Percentiles rank a stretch among this genome's conserved stretches.
Evolutionary conservation across 1,284 basidiomycete genomes (phyloP).

Genomic region (Microbotryum silenes-acaulis): DNA sequence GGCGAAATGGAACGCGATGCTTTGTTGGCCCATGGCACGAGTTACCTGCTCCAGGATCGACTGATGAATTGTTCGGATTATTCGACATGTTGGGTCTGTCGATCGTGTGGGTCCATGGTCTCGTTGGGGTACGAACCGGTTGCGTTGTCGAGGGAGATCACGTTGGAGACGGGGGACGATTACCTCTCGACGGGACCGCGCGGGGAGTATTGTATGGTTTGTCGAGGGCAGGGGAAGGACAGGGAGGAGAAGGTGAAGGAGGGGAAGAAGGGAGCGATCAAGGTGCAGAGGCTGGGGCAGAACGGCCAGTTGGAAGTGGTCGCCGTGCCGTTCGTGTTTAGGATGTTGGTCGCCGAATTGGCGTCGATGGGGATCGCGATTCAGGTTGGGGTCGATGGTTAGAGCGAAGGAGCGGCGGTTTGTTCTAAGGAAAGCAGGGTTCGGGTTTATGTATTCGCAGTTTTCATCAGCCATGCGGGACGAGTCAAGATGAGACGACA

Average conservation of each 20-base stretch:
- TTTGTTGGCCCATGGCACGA: conserved; percentile 94
- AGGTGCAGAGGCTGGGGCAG: conserved; percentile 19
- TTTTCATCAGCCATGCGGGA: background rate
- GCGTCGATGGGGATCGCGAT: conserved; percentile 50
- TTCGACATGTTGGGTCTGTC: conserved; percentile 95
- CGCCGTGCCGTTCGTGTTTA: conserved; percentile 91
- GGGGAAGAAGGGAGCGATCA: conserved; percentile 49
- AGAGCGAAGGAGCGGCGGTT: too few relatives aligned
- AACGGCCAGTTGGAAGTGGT: conserved; percentile 82
- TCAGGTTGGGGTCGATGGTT: conserved; percentile 18
- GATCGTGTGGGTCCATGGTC: conserved; percentile 89
- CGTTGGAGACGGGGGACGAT: conserved; percentile 45
- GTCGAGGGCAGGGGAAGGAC: conserved; percentile 60
- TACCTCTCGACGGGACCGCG: conserved; percentile 55
- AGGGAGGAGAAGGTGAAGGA: conserved; percentile 41
- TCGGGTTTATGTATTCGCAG: background rate
- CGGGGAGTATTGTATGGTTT: conserved; percentile 88
- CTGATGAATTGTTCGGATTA: conserved; percentile 99
- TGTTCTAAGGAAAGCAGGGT: background rate
- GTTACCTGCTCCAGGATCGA: conserved; percentile 93
- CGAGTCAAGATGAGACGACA: background rate
- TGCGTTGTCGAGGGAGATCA: conserved; percentile 56
- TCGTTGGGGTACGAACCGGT: conserved; percentile 88
- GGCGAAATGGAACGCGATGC: conserved; percentile 99
- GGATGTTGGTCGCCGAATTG: conserved; percentile 61